Evolutionary conservation across 2,329 filamentous ascomycete species (phyloP), one percentile per base, ranked within the genome.

Genomic region (Tolypocladium album): DNA sequence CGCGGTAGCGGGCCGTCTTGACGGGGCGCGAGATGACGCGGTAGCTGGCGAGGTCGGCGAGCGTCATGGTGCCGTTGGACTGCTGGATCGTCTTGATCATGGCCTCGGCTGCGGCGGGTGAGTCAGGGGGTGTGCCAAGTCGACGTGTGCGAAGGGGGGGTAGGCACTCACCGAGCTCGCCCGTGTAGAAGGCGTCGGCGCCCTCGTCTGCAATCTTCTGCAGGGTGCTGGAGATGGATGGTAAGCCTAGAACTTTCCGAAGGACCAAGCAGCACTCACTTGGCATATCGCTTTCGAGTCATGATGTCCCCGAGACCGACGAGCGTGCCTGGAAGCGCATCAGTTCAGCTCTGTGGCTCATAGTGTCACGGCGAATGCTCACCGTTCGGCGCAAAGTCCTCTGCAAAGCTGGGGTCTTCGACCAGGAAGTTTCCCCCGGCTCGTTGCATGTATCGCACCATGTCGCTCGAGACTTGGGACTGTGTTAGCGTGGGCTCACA

Each of bases 331-430:
- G 42, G 6, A 42, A 11, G 4, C 4, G 1, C 36, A 58, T 59
- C 7, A 59, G 38, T 24, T 9, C n/a, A 6, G 34, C 12, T 42
- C 31, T 31, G 22, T 64, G 57, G 31, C 13, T 13, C n/a, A 24
- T 3, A 1, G 8, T 50, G n/a, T 13, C 57, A 34, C 9, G 5
- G 20, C 20, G 12, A 11, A 12, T 24, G 56, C 63, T 22, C 60
- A 77, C 79, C 93, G 62, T 92, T 86, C 0, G 91, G 91, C 2
- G 91, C 92, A 75, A 97, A 97, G 70, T 97, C 93, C 56, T 89
- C 72, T 0, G 92, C 90, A 88, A 91, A 97, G 4, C 85, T 83
- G 0, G 88, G 86, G 60, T 97, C 85, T 3, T 88, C 79, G 0
- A 86, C 76, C 0, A 97, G 75, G 67, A 96, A 96, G 65, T 90